Evolutionary conservation across 331 rosid species (phyloP).

Genomic region (Acacia pycnantha): DNA sequence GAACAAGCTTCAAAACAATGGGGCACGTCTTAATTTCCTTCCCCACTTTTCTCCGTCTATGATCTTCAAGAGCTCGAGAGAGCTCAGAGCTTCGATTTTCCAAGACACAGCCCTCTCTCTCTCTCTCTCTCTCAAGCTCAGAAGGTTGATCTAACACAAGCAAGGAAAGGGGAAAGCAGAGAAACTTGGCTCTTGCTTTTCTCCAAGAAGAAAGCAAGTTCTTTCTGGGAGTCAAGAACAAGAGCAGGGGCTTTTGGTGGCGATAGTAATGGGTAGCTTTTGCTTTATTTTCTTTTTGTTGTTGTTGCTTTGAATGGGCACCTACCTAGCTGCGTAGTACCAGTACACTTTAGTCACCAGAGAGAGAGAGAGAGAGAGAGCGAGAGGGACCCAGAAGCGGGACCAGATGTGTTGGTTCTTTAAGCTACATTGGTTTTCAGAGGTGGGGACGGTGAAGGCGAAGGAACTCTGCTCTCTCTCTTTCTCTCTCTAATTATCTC

Average conservation of each 20-base stretch:
- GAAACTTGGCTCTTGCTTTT: not conserved
- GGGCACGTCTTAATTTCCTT: not conserved
- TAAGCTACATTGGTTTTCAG: conserved; percentile 47
- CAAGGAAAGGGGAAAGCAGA: not conserved
- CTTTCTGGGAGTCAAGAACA: not conserved
- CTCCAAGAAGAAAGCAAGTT: not conserved
- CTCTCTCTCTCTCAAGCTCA: not conserved
- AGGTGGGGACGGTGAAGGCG: conserved; percentile 17
- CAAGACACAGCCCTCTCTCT: not conserved
- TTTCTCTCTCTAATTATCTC: not conserved
- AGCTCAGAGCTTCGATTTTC: not conserved
- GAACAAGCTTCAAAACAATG: not conserved
- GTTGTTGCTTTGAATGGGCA: not conserved
- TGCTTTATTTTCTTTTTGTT: not conserved
- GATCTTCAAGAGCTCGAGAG: not conserved
- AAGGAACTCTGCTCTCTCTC: not conserved
- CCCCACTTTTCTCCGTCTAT: not conserved
- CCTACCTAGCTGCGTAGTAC: conserved; percentile 10
- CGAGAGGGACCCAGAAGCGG: conserved; percentile 14
- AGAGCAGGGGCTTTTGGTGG: conserved; percentile 5
- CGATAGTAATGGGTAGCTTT: conserved; percentile 31
- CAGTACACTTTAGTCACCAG: conserved; percentile 33
- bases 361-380: not conserved
- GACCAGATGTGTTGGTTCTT: conserved; percentile 36
- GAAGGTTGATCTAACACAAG: not conserved